These are phyloP conservation scores for Zymoseptoria pseudotritici DNA, from an alignment of 2,329 filamentous ascomycete genomes.

Conservation along the genomic window DNA sequence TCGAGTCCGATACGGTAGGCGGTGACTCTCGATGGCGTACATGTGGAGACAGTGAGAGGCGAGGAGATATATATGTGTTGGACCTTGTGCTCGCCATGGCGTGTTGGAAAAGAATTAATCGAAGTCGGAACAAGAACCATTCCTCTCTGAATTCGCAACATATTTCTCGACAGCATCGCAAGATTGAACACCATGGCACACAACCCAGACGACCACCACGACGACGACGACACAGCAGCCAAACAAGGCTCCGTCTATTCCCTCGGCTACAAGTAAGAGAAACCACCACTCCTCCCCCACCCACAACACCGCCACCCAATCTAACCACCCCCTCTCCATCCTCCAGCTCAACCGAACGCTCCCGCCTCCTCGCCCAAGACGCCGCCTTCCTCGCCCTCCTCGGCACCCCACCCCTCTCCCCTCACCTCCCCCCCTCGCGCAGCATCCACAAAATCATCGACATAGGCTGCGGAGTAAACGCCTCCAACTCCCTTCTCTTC, in stretches of 20 bases:
- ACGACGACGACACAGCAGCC: not conserved
- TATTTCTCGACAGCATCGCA: no score
- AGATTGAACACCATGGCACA: not conserved
- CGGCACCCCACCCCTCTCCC: constrained; percentile 3
- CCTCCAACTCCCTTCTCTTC: not conserved
- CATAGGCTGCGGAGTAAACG: constrained; percentile 1
- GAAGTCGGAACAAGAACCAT: no score
- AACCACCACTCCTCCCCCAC: not conserved
- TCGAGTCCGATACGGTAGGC: no score
- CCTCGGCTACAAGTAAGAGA: not conserved
- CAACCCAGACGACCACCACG: no score
- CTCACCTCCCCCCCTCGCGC: no score
- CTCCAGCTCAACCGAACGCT: constrained; percentile 4
- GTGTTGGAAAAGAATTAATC: no score
- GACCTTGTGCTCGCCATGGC: no score
- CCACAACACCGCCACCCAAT: not conserved
- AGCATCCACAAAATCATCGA: not conserved
- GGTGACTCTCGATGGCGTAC: not conserved
- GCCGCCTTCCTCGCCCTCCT: constrained; percentile 5
- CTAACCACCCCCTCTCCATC: not conserved
- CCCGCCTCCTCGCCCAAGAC: constrained; percentile 7
- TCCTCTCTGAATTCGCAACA: no score
- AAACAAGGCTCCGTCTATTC: not conserved
- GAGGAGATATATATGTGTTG: not conserved
- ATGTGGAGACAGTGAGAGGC: not conserved